Evolutionary conservation across 2,329 filamentous ascomycete genomes (phyloP), one percentile per base, ranked within the genome.

Genomic region (Stemphylium vesicarium): DNA sequence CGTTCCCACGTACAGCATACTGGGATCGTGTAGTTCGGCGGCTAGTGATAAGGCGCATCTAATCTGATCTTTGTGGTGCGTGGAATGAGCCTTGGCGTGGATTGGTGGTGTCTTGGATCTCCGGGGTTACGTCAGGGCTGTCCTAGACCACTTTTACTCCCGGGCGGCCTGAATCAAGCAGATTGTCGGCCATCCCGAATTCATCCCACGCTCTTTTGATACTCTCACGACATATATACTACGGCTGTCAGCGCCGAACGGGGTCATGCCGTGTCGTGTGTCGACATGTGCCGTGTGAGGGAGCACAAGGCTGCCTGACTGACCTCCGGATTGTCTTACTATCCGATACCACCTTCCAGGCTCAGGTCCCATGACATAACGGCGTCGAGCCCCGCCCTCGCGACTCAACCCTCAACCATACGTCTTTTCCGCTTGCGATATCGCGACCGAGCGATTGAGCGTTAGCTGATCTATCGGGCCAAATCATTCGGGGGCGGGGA

Each of bases 101-200:
- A 32, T 15, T 26, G 13, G 39, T 46, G 42, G 42, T 43, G 49
- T 22, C 45, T 52, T 46, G 51, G 51, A 26, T 20, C 26, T 18
- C 31, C n/a, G 44, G n/a, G 22, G 43, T 48, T 58, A 50, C 48
- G 55, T 60, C 55, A 58, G 33, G 39, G 48, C 35, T 49, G 26
- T 35, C 20, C 38, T 35, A n/a, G 41, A 51, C 26, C 16, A 16
- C 26, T 31, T 55, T 40, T 45, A 13, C 9, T 36, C 10, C 9
- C 11, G 22, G 35, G 41, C 22, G 31, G 47, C 52, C 40, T 55
- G 4, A 29, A 18, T 15, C 18, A 36, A 11, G 10, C 13, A 29
- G 18, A 20, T 4, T 9, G 20, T 45, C 11, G 26, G 4, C 12
- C n/a, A 46, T 12, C 11, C 41, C n/a, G 26, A 40, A 11, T 10